Percentiles rank a stretch among this genome's conserved stretches.
phyloP scores from a whole-genome alignment of 306 rosid genomes.

The Dryas octopetala region DNA sequence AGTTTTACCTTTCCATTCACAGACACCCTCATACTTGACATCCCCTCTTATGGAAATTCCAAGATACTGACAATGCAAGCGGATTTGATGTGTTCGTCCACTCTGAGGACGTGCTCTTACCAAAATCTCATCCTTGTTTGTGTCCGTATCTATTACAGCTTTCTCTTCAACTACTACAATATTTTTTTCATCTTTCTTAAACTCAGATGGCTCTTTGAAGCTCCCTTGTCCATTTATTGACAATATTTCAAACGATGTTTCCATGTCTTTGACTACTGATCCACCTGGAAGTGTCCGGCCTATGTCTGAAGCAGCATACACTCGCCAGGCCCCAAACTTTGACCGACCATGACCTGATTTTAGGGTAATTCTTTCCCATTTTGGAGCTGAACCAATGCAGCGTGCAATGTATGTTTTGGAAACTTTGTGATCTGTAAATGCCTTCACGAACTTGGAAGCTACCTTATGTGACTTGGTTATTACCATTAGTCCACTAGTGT shows the following conservation, averaged over 20 bases:
- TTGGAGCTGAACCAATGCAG: conserved; percentile 55
- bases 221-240: conserved; percentile 50
- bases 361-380: conserved; percentile 60
- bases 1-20: conserved; percentile 56
- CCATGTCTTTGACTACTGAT: conserved; percentile 76
- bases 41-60: conserved; percentile 86
- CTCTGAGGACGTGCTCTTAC: conserved; percentile 74
- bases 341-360: conserved; percentile 93
- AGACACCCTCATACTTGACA: conserved; percentile 85
- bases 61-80: conserved; percentile 83
- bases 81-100: conserved; percentile 96
- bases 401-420: conserved; percentile 72
- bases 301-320: conserved; percentile 72
- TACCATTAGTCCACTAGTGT: conserved; percentile 78
- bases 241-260: conserved; percentile 69
- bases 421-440: conserved; percentile 70
- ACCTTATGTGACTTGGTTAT: conserved; percentile 79
- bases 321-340: conserved; percentile 83
- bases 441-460: conserved; percentile 78
- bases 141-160: conserved; percentile 29
- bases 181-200: conserved; percentile 31
- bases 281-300: conserved; percentile 80
- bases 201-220: conserved; percentile 40
- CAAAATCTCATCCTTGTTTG: conserved; percentile 52
- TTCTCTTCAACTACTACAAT: conserved; percentile 53